These are phyloP conservation scores for Pilasporangium apinafurcum DNA, from an alignment of 352 stramenopile genomes.

Conservation along the genomic window DNA sequence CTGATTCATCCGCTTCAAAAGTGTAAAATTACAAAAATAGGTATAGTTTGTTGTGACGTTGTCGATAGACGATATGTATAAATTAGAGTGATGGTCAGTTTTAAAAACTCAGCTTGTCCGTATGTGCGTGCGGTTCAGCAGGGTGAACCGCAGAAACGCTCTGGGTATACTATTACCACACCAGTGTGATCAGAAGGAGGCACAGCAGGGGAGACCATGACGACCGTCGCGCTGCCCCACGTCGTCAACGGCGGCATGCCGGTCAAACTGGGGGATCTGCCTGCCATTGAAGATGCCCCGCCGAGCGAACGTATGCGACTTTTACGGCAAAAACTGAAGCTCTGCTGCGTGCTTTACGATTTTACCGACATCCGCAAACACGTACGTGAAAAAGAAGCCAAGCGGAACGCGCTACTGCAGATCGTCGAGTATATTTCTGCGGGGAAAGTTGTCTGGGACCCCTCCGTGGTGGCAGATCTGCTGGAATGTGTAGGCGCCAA, in stretches of 20 bases:
- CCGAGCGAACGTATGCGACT: slow-evolving; percentile 49
- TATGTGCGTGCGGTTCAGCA: too few species aligned
- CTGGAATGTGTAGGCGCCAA: slow-evolving; percentile 76
- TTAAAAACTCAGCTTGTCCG: too few species aligned
- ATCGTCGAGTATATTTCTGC: slow-evolving; percentile 96
- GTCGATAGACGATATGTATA: too few species aligned
- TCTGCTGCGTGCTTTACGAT: slow-evolving; percentile 53
- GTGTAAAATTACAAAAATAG: too few species aligned
- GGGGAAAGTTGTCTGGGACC: slow-evolving; percentile 59
- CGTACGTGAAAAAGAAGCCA: slow-evolving; percentile 71
- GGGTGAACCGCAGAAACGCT: too few species aligned
- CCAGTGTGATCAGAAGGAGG: too few species aligned
- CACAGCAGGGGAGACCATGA: not conserved
- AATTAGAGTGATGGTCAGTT: too few species aligned
- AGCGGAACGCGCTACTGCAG: slow-evolving; percentile 96
- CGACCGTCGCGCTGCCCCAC: not conserved
- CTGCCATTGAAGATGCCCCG: slow-evolving; percentile 45
- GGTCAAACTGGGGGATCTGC: slow-evolving; percentile 46
- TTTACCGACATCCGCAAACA: slow-evolving; percentile 55
- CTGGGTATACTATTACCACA: too few species aligned
- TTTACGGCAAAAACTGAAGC: slow-evolving; percentile 61
- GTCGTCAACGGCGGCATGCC: slow-evolving; percentile 9
- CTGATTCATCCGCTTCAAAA: too few species aligned
- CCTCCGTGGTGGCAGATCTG: slow-evolving; percentile 48
- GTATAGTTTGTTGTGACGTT: too few species aligned